Evolutionary conservation across 1,139 yeast genomes (phyloP).

Genomic region (Candida tetrigidarum): DNA sequence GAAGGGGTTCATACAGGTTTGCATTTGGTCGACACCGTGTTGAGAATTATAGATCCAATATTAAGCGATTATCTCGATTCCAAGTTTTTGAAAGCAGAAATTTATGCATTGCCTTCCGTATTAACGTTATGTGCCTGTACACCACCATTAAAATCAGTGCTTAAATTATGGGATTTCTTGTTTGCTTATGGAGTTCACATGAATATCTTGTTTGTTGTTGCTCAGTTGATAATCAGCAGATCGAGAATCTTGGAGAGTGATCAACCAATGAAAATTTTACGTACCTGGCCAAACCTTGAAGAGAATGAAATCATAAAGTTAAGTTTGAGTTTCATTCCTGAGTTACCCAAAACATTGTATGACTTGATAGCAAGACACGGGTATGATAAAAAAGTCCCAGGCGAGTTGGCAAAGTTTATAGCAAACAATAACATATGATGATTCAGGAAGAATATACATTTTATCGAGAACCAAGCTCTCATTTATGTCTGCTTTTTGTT

Average conservation of each 20-base stretch:
- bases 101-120: slow-evolving; percentile 89
- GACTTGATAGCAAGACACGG: slow-evolving; percentile 75
- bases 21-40: slow-evolving; percentile 66
- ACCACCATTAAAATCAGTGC: slow-evolving; percentile 77
- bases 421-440: slow-evolving; percentile 6
- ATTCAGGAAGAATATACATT: background rate
- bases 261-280: slow-evolving; percentile 75
- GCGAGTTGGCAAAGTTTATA: slow-evolving; percentile 34
- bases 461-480: background rate
- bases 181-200: slow-evolving; percentile 92
- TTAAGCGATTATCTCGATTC: slow-evolving; percentile 63
- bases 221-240: slow-evolving; percentile 77
- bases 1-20: slow-evolving; percentile 86
- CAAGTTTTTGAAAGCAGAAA: slow-evolving; percentile 75
- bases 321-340: slow-evolving; percentile 80
- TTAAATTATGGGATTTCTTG: slow-evolving; percentile 86
- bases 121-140: slow-evolving; percentile 89
- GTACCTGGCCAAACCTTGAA: slow-evolving; percentile 74
- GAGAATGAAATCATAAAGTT: slow-evolving; percentile 79
- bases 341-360: slow-evolving; percentile 70
- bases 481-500: background rate
- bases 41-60: slow-evolving; percentile 74
- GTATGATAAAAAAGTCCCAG: slow-evolving; percentile 56
- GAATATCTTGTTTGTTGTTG: slow-evolving; percentile 83
- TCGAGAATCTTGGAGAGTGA: slow-evolving; percentile 56